phyloP scores from a whole-genome alignment of 2,329 filamentous ascomycete species.

The Fusarium nisikadoi region DNA sequence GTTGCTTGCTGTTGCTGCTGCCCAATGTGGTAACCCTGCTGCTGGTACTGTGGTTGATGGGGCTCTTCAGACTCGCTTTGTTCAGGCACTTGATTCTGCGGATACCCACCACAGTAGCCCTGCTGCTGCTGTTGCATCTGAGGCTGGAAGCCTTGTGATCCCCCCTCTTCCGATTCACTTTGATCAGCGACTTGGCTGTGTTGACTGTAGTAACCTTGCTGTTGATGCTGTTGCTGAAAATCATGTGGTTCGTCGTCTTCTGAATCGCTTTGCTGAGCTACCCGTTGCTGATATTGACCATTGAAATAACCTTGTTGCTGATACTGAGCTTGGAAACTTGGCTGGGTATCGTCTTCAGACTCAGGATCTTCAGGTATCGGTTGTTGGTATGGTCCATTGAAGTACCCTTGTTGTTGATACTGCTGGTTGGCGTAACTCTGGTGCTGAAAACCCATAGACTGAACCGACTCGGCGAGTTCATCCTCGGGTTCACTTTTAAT shows the following conservation, averaged over 20 bases:
- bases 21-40: background rate
- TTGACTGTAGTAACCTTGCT: background rate
- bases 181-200: background rate
- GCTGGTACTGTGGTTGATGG: background rate
- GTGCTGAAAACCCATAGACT: background rate
- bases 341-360: background rate
- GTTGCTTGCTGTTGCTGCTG: background rate
- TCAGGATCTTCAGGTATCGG: background rate
- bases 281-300: background rate
- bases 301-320: background rate
- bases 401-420: background rate
- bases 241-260: background rate
- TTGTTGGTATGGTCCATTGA: background rate
- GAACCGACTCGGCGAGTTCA: background rate
- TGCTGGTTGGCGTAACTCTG: background rate
- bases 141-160: background rate
- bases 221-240: background rate
- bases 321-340: background rate
- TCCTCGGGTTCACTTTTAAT: background rate
- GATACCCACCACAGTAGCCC: background rate
- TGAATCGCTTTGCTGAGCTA: background rate
- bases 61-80: background rate
- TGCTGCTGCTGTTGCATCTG: background rate
- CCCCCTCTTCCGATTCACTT: background rate
- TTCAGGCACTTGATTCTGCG: background rate